Conservation (phyloP, 306 rosid genomes). For the Albizia julibrissin region DNA sequence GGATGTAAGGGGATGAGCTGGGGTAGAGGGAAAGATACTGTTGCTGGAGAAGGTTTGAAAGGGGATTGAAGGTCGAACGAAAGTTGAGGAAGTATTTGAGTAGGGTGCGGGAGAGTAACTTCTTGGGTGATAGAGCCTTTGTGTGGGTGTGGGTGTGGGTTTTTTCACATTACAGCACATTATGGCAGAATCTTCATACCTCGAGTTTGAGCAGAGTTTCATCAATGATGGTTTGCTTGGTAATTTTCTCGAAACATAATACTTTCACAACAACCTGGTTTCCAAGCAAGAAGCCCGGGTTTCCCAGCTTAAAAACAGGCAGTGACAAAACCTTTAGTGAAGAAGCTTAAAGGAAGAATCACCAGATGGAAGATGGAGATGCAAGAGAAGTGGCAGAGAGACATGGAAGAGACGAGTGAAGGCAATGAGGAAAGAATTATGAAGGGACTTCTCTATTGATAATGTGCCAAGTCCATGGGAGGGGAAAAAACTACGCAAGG, state of each 20-base stretch:
- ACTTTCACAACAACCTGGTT: background rate
- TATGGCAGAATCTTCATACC: background rate
- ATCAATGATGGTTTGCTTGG: background rate
- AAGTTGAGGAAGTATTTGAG: background rate
- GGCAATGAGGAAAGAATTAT: background rate
- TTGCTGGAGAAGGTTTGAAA: background rate
- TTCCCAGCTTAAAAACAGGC: background rate
- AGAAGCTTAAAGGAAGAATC: background rate
- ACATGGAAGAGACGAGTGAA: background rate
- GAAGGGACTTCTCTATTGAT: constrained; percentile 12
- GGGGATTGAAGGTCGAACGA: background rate
- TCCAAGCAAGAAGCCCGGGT: too few relatives aligned
- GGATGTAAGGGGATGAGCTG: too few relatives aligned
- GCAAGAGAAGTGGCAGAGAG: background rate
- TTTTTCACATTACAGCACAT: background rate
- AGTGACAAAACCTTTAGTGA: background rate
- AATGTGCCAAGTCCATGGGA: background rate
- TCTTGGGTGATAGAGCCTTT: background rate
- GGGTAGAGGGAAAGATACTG: too few relatives aligned
- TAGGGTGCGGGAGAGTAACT: background rate
- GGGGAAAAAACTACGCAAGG: constrained; percentile 20
- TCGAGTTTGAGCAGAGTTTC: background rate
- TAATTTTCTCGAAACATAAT: background rate
- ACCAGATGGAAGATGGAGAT: background rate
- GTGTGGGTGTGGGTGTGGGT: background rate